Evolutionary conservation across 1,284 basidiomycete species (phyloP).

Genomic region (Fomitopsis betulina): DNA sequence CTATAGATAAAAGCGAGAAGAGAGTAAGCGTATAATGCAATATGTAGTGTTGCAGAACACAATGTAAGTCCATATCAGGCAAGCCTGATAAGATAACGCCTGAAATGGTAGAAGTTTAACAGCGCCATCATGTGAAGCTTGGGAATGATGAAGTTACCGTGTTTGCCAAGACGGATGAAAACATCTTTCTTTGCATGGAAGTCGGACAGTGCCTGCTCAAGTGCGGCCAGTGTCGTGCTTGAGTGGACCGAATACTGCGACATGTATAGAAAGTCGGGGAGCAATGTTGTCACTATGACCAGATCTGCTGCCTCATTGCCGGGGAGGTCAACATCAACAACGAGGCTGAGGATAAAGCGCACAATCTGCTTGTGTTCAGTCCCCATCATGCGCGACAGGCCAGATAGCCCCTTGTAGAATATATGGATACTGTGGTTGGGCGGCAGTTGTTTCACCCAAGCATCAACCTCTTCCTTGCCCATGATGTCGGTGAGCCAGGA

Average conservation of each 20-base stretch:
- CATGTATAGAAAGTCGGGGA: conserved; percentile 16
- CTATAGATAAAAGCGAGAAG: too few relatives aligned
- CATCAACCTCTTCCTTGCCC: conserved; percentile 30
- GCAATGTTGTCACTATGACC: conserved; percentile 8
- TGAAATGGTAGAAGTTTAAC: too few relatives aligned
- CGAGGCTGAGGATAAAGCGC: conserved; percentile 6
- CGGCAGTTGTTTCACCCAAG: conserved; percentile 23
- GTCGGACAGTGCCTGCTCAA: conserved; percentile 14
- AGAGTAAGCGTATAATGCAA: too few relatives aligned
- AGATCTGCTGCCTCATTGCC: background rate
- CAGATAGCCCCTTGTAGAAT: conserved; percentile 35
- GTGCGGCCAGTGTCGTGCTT: conserved; percentile 9
- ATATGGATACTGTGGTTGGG: conserved; percentile 30
- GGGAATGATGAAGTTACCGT: conserved; percentile 24
- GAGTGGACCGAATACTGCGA: conserved; percentile 20
- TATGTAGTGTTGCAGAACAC: too few relatives aligned
- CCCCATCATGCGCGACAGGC: conserved; percentile 11
- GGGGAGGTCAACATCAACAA: conserved; percentile 7
- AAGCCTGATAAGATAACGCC: too few relatives aligned
- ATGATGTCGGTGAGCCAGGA: conserved; percentile 19
- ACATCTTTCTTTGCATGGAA: conserved; percentile 27
- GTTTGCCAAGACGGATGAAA: conserved; percentile 20
- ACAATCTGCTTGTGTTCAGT: conserved; percentile 17
- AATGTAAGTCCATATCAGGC: too few relatives aligned
- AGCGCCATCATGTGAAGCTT: conserved; percentile 25